These are phyloP conservation scores for Obelidium mucronatum DNA, from an alignment of 192 early-diverging fungal species.

Conservation along the genomic window DNA sequence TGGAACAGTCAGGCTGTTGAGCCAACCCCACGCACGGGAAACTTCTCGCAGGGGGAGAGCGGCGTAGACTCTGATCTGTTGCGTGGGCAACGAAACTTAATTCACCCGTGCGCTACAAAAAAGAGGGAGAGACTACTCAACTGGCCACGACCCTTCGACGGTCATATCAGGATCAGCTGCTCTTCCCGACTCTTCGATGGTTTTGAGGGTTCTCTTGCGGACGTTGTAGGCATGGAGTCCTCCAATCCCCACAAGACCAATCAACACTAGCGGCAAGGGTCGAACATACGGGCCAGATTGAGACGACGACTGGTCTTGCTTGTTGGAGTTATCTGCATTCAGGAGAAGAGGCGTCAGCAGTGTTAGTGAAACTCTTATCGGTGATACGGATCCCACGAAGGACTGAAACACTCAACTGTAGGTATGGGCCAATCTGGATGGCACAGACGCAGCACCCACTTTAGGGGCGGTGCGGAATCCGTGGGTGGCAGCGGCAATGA, in stretches of 20 bases:
- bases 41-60: slow-evolving; percentile 87
- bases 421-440: neutral
- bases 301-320: neutral
- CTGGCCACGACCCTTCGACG: slow-evolving; percentile 88
- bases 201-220: slow-evolving; percentile 18
- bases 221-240: slow-evolving; percentile 1
- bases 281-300: neutral
- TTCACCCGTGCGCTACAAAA: neutral
- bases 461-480: neutral
- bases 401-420: neutral
- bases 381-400: too few species aligned
- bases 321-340: neutral
- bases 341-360: too few species aligned
- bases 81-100: neutral
- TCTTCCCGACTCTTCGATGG: slow-evolving; percentile 45
- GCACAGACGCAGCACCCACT: neutral
- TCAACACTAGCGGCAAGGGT: slow-evolving; percentile 8
- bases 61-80: slow-evolving; percentile 82
- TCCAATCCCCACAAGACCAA: slow-evolving; percentile 32
- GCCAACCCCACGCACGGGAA: slow-evolving; percentile 90
- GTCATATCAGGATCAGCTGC: slow-evolving; percentile 45
- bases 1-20: slow-evolving; percentile 89
- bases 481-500: neutral
- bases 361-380: too few species aligned
- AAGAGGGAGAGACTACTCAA: slow-evolving; percentile 32